These are phyloP conservation scores for Cladosporium austrohemisphaericum DNA, from an alignment of 2,329 filamentous ascomycete species.

Conservation along the genomic window DNA sequence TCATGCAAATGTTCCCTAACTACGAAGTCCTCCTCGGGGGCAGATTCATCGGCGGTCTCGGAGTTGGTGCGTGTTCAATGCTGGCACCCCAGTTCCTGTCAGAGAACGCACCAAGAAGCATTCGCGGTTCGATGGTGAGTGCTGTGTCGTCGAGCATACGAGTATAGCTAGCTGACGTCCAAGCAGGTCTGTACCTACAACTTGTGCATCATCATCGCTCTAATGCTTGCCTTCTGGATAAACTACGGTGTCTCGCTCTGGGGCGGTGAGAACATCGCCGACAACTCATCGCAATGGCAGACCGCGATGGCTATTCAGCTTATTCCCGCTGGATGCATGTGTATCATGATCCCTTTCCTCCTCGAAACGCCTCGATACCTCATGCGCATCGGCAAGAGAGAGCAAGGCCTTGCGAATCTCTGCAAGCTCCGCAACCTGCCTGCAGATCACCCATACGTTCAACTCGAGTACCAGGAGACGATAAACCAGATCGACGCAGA, in stretches of 20 bases:
- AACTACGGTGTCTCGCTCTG: conserved; percentile 42
- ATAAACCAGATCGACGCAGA: conserved; percentile 52
- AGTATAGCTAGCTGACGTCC: conserved; percentile 58
- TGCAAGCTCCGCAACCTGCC: conserved; percentile 45
- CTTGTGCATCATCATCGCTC: conserved; percentile 38
- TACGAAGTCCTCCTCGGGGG: conserved; percentile 35
- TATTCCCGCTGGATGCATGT: conserved; percentile 37
- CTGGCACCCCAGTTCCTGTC: conserved; percentile 39
- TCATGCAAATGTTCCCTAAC: conserved; percentile 33
- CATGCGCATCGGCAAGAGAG: conserved; percentile 38
- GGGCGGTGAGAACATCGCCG: conserved; percentile 30
- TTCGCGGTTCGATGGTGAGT: conserved; percentile 60
- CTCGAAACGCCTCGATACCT: conserved; percentile 36
- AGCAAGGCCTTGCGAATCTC: conserved; percentile 40
- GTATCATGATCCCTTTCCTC: conserved; percentile 36
- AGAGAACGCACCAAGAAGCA: conserved; percentile 54
- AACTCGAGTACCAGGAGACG: conserved; percentile 50
- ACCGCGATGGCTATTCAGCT: conserved; percentile 54
- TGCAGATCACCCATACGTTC: conserved; percentile 41
- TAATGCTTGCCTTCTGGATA: conserved; percentile 44
- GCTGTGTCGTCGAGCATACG: neutral
- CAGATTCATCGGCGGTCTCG: conserved; percentile 37
- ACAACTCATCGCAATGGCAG: conserved; percentile 56
- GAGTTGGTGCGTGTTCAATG: conserved; percentile 37
- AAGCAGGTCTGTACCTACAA: conserved; percentile 50